Percentiles rank a stretch among this genome's conserved stretches.
phyloP scores from a whole-genome alignment of 495 filamentous ascomycete species.

The Aspergillus saccharolyticus region DNA sequence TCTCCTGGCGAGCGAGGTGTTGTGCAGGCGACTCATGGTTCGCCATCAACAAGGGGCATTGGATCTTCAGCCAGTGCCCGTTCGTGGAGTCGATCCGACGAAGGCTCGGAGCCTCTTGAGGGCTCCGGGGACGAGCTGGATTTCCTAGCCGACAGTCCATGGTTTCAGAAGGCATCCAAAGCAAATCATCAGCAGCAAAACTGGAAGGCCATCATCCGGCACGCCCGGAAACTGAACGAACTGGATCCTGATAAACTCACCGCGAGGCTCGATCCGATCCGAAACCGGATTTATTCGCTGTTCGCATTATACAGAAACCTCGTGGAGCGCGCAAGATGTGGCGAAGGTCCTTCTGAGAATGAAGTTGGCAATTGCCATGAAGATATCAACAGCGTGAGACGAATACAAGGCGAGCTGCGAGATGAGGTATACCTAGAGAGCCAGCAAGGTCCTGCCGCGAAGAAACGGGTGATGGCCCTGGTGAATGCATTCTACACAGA shows the following conservation, averaged over 20 bases:
- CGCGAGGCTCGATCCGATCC: conserved; percentile 3
- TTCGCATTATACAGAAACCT: conserved; percentile 1
- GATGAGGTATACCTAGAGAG: conserved; percentile 8
- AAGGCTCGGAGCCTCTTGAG: neutral
- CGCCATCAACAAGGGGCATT: neutral
- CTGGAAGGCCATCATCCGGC: conserved; percentile 10
- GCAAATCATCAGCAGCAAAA: conserved; percentile 7
- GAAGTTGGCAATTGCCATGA: conserved; percentile 4
- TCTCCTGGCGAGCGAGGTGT: neutral
- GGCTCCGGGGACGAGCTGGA: neutral
- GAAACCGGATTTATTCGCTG: neutral
- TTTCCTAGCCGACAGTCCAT: neutral
- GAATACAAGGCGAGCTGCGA: too few relatives aligned
- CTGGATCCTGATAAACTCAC: too few relatives aligned
- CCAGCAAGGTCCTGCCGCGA: neutral
- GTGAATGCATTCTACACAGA: conserved; percentile 22
- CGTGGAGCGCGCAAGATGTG: neutral
- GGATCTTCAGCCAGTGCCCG: neutral
- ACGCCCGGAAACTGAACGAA: neutral
- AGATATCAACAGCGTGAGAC: conserved; percentile 7
- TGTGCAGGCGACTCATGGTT: neutral
- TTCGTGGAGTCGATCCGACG: neutral
- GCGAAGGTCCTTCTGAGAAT: neutral
- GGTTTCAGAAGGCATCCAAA: conserved; percentile 9
- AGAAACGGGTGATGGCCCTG: conserved; percentile 1